Evolutionary conservation across 2,329 filamentous ascomycete genomes (phyloP), one percentile per base, ranked within the genome.

Genomic region (Colletotrichum spinosum): DNA sequence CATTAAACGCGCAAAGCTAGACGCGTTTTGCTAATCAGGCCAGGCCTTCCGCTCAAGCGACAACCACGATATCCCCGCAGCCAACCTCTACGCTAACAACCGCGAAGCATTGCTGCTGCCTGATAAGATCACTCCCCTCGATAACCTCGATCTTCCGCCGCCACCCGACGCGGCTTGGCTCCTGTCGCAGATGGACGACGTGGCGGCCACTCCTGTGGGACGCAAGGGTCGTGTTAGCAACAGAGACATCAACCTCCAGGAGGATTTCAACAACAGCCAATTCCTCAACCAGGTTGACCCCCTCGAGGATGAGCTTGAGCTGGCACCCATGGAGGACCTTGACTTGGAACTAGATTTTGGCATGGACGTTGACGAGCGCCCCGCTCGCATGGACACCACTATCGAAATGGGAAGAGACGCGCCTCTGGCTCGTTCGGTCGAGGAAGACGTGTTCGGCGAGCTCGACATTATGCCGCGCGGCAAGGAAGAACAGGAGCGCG

Each of bases 11-110:
- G 12, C 38, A n/a, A 1, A 10, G 3, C 10, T 39, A 42, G 68
- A 25, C 52, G 15, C 63, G 53, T 38, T 56, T 61, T 70, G 67
- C 80, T 83, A 78, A 81, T 61, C 54, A 57, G 68, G 48, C 2
- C 66, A 97, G 95, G 95, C 96, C 46, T 99, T 98, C 81, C 92
- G 94, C 66, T 93, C 95, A 17, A 92, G 89, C 52, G 95, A 95
- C 70, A 97, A 97, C 80, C 97, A 98, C 75, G 96, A 99, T 78
- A 87, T 98, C 72, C 61, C 67, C 35, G 93, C 94, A n/a, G 86
- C 89, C 55, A 93, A 92, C 73, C 84, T 95, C 13, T 90, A 93
- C 72, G 85, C 92, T 69, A 91, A 92, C 37, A 94, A 94, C 72
- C 91, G 94, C 53, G 93, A 94, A 76, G 91, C 93, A 35, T 87